Evolutionary conservation across 129 eudicot species (phyloP).

Genomic region (carrot (Daucus carota)): DNA sequence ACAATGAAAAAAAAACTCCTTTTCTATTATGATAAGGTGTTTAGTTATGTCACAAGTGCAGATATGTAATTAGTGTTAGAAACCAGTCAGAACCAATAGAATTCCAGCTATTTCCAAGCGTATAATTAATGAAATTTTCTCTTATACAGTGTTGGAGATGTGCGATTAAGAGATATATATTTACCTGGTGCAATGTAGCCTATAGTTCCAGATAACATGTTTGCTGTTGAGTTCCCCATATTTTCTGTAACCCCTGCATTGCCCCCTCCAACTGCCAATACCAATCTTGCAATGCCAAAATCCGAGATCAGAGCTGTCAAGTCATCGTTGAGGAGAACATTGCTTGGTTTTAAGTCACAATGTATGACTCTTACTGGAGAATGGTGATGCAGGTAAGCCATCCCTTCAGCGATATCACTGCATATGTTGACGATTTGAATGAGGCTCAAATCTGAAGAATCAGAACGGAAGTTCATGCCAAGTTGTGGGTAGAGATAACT

Average conservation of each 20-base stretch:
- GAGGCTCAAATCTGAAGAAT: slow-evolving; percentile 31
- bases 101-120: neutral
- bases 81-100: neutral
- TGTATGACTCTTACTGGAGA: slow-evolving; percentile 56
- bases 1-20: neutral
- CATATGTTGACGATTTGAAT: slow-evolving; percentile 48
- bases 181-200: slow-evolving; percentile 68
- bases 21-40: neutral
- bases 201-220: slow-evolving; percentile 48
- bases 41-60: neutral
- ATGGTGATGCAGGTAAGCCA: slow-evolving; percentile 59
- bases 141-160: neutral
- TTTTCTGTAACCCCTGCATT: slow-evolving; percentile 16
- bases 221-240: slow-evolving; percentile 37
- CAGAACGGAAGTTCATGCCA: slow-evolving; percentile 8
- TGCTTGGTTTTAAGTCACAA: slow-evolving; percentile 63
- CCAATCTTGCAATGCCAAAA: slow-evolving; percentile 50
- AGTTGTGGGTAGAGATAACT: slow-evolving; percentile 34
- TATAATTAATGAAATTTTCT: neutral
- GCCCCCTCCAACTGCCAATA: slow-evolving; percentile 34
- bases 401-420: slow-evolving; percentile 61
- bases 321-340: slow-evolving; percentile 47
- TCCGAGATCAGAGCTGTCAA: slow-evolving; percentile 58
- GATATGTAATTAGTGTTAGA: neutral
- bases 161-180: neutral